Evolutionary conservation across 148 eudicot species (phyloP), one percentile per base, ranked within the genome.

Genomic region (Camellia granthamiana): DNA sequence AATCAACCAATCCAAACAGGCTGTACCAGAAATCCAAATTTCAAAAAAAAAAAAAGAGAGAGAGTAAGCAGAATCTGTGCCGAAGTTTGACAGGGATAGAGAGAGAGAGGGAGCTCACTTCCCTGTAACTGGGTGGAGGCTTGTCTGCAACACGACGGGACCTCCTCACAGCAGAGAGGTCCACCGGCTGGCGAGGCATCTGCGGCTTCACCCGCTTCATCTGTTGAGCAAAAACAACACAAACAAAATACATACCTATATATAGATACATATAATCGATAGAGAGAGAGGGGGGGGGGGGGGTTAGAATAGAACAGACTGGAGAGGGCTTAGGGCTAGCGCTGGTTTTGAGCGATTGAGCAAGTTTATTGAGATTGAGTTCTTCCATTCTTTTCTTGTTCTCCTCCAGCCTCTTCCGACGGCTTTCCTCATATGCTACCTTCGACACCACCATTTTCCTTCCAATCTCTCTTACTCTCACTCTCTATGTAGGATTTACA

Each of bases 371-470:
- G 77, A 93, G 86, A 43, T 91, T 93, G 70, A 93, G 91, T 66
- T 90, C 87, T 74, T 88, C 88, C 90, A 91, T 85, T 49, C 90
- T 81, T 47, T 85, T 89, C 86, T 91, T 91, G 90, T 93, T 93
- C 83, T 90, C 97, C 42, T 90, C 97, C 12, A 93, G 65, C 61
- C 93, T 82, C 76, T 88, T 82, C 81, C 41, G 78, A 9, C 97
- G 82, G 43, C 55, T 30, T 30, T 85, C 92, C 83, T 93, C 97
- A 69, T 93, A 93, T 16, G 75, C 73, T 4, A 58, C 60, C 46
- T 84, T 77, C 23, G 84, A 8, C 18, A 42, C 78, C 89, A 84
- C 86, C 89, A 86, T 88, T 69, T 64, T 69, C 10, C 8, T 74
- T 47, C 55, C 10, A 16, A 52, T 77, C 68, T 64, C 78, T 44